A percentile compares a stretch with the other conserved stretches of the same genome.
phyloP scores from a whole-genome alignment of 257 asterid species.

The Nicotiana noctiflora region DNA sequence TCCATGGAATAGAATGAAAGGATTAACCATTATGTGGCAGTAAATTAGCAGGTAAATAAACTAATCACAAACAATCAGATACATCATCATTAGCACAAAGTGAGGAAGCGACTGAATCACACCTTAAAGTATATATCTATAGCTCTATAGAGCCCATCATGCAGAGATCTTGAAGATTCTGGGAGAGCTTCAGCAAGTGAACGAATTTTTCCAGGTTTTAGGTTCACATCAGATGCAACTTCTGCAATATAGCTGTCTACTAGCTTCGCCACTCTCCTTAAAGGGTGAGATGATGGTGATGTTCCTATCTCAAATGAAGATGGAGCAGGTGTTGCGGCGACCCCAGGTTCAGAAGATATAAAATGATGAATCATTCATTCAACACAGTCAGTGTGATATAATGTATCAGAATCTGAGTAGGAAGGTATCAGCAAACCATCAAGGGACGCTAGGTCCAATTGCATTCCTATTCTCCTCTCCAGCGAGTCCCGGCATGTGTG shows the following conservation, averaged over 20 bases:
- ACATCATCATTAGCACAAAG: background rate
- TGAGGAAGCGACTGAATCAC: background rate
- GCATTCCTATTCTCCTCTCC: conserved; percentile 74
- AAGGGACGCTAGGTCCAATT: conserved; percentile 66
- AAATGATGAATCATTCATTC: conserved; percentile 72
- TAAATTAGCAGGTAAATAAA: background rate
- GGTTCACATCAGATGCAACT: conserved; percentile 87
- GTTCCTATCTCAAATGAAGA: conserved; percentile 43
- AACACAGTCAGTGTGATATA: conserved; percentile 71
- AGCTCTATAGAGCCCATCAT: conserved; percentile 93
- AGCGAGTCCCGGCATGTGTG: conserved; percentile 48
- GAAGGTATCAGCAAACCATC: conserved; percentile 76
- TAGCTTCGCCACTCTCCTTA: conserved; percentile 71
- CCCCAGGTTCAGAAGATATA: conserved; percentile 42
- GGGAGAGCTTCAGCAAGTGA: conserved; percentile 78
- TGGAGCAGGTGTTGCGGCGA: conserved; percentile 32
- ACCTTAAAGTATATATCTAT: conserved; percentile 87
- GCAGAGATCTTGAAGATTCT: conserved; percentile 76
- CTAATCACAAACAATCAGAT: background rate
- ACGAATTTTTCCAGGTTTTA: conserved; percentile 71
- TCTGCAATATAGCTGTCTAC: conserved; percentile 82
- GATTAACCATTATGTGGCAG: background rate
- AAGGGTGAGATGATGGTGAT: conserved; percentile 54
- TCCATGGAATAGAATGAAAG: background rate
- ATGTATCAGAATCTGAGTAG: conserved; percentile 81